A percentile compares a stretch with the other conserved stretches of the same genome.
These are phyloP conservation scores for Euphorbia celastroides DNA, from an alignment of 441 rosid species.

Conservation along the genomic window DNA sequence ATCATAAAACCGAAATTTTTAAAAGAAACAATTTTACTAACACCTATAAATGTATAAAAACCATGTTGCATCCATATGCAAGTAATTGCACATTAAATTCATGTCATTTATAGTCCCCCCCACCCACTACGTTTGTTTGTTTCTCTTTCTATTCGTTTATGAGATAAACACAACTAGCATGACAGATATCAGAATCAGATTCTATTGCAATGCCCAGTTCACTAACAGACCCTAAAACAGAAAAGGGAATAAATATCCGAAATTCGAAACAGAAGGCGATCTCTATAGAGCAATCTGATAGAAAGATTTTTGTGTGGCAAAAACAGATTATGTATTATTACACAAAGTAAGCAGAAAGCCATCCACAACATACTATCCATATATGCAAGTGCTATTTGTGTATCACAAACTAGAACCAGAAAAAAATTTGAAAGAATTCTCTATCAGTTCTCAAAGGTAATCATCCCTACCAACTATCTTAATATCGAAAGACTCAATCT, in stretches of 20 bases:
- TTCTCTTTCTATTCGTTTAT: background rate
- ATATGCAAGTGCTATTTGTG: constrained; percentile 22
- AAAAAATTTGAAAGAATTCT: constrained; percentile 31
- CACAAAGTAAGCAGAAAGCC: constrained; percentile 21
- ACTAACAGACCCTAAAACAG: background rate
- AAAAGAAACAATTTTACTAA: too few relatives aligned
- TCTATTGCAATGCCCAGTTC: background rate
- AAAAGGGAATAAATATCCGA: too few relatives aligned
- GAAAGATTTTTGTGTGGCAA: background rate
- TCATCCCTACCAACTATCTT: constrained; percentile 24
- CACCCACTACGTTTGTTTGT: too few relatives aligned
- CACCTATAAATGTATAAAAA: background rate
- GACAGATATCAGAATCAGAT: background rate
- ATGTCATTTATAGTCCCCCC: background rate
- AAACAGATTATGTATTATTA: constrained; percentile 18
- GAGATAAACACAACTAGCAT: background rate
- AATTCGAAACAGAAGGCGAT: too few relatives aligned
- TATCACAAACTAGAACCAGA: constrained; percentile 19
- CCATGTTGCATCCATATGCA: background rate
- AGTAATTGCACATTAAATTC: background rate
- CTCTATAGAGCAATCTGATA: too few relatives aligned
- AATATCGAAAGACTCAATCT: constrained; percentile 16
- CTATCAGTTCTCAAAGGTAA: constrained; percentile 23
- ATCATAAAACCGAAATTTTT: too few relatives aligned
- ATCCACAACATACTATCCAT: constrained; percentile 18